Conservation (phyloP, 2,329 filamentous ascomycete species). For the Aspergillus sp. region DNA sequence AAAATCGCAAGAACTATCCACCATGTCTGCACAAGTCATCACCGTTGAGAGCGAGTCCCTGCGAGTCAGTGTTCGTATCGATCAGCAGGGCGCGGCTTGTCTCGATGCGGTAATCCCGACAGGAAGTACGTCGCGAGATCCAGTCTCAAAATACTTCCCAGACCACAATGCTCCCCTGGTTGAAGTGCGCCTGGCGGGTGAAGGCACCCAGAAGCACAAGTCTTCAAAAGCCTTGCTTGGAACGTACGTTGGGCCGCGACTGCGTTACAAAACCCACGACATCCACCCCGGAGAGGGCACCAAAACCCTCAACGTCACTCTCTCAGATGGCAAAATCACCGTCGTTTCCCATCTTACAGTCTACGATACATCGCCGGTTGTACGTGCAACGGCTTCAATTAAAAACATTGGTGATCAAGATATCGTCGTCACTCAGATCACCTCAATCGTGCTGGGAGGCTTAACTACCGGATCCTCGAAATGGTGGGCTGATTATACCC, state of each 20-base stretch:
- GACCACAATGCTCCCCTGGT: constrained; percentile 17
- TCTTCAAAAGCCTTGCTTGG: constrained; percentile 27
- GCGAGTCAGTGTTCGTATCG: constrained; percentile 2
- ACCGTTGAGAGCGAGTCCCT: constrained; percentile 1
- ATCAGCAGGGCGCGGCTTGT: constrained; percentile 6
- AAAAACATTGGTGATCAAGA: constrained; percentile 17
- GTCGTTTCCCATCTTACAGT: constrained; percentile 23
- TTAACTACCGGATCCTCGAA: constrained; percentile 15
- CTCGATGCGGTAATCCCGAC: constrained; percentile 8
- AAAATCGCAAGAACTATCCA: not conserved
- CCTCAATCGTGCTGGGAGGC: constrained; percentile 25
- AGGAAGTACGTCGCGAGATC: not conserved
- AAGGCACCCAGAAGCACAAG: constrained; percentile 25
- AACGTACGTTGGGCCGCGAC: constrained; percentile 22
- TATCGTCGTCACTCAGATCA: constrained; percentile 21
- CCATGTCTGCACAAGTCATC: constrained; percentile 1
- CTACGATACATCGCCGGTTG: constrained; percentile 17
- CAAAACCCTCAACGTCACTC: constrained; percentile 18
- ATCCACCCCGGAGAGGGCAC: not conserved
- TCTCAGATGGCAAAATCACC: constrained; percentile 19
- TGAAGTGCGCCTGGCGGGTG: constrained; percentile 24
- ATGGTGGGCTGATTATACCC: constrained; percentile 26
- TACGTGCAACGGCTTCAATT: constrained; percentile 22
- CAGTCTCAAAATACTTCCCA: constrained; percentile 7
- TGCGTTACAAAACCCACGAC: constrained; percentile 24